phyloP scores from a whole-genome alignment of 179 eudicot genomes.

The Beta corolliflora region DNA sequence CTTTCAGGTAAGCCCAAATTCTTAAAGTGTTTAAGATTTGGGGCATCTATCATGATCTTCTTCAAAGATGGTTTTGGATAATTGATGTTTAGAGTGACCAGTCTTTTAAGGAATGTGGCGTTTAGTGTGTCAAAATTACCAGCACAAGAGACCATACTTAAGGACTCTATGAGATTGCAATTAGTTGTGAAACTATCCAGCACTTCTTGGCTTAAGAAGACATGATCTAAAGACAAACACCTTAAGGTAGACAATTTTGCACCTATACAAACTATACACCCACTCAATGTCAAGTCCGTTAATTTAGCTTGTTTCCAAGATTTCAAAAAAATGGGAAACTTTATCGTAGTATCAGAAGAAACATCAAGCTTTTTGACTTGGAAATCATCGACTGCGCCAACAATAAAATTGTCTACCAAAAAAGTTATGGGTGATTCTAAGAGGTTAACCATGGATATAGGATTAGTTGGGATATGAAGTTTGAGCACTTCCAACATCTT shows the following conservation, averaged over 20 bases:
- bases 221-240: background rate
- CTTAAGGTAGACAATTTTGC: background rate
- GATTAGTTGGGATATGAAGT: background rate
- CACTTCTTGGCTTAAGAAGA: background rate
- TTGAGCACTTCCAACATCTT: background rate
- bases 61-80: background rate
- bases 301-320: background rate
- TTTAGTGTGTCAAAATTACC: background rate
- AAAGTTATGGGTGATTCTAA: background rate
- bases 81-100: background rate
- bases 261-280: background rate
- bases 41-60: slow-evolving; percentile 6
- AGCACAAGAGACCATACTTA: background rate
- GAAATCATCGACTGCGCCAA: background rate
- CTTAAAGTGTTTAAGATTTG: background rate
- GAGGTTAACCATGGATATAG: too few relatives aligned
- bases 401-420: background rate
- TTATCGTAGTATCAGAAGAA: too few relatives aligned
- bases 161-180: background rate
- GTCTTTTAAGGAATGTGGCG: background rate
- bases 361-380: background rate
- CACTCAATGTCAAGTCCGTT: background rate
- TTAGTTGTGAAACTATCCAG: slow-evolving; percentile 2
- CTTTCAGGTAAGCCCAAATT: too few relatives aligned
- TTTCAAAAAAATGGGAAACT: background rate